phyloP scores from a whole-genome alignment of 179 eudicot species.

The Vitellaria paradoxa region DNA sequence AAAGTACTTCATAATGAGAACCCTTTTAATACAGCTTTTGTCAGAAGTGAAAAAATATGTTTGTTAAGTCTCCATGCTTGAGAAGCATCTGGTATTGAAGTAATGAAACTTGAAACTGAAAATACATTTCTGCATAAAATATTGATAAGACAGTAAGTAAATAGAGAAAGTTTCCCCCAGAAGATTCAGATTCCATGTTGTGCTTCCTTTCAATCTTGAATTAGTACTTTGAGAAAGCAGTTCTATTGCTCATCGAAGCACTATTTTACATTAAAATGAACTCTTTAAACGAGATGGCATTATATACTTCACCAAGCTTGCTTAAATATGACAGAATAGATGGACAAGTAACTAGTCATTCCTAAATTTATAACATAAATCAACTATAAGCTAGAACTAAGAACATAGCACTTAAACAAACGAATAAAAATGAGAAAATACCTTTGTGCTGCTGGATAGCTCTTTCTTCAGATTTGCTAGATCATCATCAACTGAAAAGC shows the following conservation, averaged over 20 bases:
- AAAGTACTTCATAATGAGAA: no score
- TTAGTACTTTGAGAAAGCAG: not conserved
- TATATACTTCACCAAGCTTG: not conserved
- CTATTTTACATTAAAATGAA: not conserved
- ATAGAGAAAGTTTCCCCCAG: not conserved
- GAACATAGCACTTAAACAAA: not conserved
- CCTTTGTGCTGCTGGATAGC: slow-evolving; percentile 73
- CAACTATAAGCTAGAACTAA: slow-evolving; percentile 4
- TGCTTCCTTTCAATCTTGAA: not conserved
- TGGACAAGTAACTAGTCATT: not conserved
- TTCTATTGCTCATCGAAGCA: not conserved
- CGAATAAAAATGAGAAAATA: slow-evolving; percentile 22
- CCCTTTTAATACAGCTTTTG: no score
- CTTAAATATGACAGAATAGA: not conserved
- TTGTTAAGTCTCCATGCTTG: no score
- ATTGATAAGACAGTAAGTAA: not conserved
- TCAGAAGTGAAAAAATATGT: no score
- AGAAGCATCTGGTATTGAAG: no score
- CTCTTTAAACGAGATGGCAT: not conserved
- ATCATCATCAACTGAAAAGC: slow-evolving; percentile 91
- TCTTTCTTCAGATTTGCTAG: slow-evolving; percentile 76
- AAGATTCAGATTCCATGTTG: not conserved
- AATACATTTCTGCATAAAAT: no score
- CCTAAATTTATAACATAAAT: not conserved
- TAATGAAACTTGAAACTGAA: no score